phyloP scores from a whole-genome alignment of 2,329 filamentous ascomycete genomes.

The Geoglossum cookeanum region DNA sequence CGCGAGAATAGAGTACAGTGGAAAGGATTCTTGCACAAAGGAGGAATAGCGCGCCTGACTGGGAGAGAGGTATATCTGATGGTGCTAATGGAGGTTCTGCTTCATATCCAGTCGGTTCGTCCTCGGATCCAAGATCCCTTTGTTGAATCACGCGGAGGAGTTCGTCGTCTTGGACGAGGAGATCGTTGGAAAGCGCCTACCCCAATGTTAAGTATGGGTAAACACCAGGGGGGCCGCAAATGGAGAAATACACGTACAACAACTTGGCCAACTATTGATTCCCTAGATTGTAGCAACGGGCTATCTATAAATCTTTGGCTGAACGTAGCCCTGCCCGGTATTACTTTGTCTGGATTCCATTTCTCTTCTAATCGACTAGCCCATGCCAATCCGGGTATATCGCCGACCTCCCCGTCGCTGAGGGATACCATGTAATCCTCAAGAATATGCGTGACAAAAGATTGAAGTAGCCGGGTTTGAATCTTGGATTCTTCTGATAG shows the following conservation, averaged over 20 bases:
- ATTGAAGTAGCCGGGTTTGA: slow-evolving; percentile 46
- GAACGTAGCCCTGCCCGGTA: slow-evolving; percentile 41
- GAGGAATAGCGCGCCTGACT: slow-evolving; percentile 38
- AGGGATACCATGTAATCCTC: slow-evolving; percentile 50
- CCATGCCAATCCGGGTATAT: slow-evolving; percentile 40
- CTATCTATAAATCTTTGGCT: slow-evolving; percentile 46
- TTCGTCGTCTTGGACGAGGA: slow-evolving; percentile 26
- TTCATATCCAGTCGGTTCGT: slow-evolving; percentile 18
- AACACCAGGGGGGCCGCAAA: background rate
- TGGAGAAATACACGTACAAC: slow-evolving; percentile 28
- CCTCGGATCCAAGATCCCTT: slow-evolving; percentile 7
- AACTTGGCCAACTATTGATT: slow-evolving; percentile 52
- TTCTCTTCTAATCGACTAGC: slow-evolving; percentile 47
- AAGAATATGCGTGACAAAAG: slow-evolving; percentile 59
- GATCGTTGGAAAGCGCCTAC: slow-evolving; percentile 21
- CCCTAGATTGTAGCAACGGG: slow-evolving; percentile 38
- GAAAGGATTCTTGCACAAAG: slow-evolving; percentile 45
- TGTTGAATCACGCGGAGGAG: slow-evolving; percentile 8
- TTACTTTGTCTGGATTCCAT: slow-evolving; percentile 42
- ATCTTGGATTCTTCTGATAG: slow-evolving; percentile 37
- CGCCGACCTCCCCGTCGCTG: slow-evolving; percentile 22
- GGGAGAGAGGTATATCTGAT: slow-evolving; percentile 37
- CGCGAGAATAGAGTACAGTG: slow-evolving; percentile 24
- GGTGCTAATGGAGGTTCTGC: slow-evolving; percentile 28
- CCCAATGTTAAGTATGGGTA: background rate